phyloP scores from a whole-genome alignment of 768 basidiomycete species.

The Suillus discolor region DNA sequence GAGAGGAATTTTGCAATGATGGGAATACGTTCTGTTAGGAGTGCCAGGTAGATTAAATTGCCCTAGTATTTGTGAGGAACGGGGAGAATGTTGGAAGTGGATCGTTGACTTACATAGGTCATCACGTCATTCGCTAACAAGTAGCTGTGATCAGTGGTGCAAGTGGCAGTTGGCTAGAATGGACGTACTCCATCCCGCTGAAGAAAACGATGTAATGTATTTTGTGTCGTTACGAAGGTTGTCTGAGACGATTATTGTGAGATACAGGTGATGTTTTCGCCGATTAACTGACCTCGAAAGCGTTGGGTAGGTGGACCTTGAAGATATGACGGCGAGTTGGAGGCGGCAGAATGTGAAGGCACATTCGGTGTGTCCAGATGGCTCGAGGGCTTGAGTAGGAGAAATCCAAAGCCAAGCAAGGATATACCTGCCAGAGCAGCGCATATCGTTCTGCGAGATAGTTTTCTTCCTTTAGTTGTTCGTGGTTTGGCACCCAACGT shows the following conservation, averaged over 20 bases:
- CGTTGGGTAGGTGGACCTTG: slow-evolving; percentile 54
- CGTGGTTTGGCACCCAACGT: slow-evolving; percentile 1
- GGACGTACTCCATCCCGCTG: slow-evolving; percentile 73
- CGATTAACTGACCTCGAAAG: slow-evolving; percentile 51
- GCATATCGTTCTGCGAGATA: neutral
- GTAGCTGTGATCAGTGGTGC: slow-evolving; percentile 5
- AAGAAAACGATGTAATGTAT: slow-evolving; percentile 75
- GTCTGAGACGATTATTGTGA: slow-evolving; percentile 39
- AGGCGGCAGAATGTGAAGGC: neutral
- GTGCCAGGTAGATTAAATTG: slow-evolving; percentile 61
- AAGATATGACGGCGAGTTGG: slow-evolving; percentile 18
- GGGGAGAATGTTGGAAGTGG: slow-evolving; percentile 1
- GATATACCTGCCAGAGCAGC: slow-evolving; percentile 30
- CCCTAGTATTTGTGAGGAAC: slow-evolving; percentile 41
- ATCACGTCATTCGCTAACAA: slow-evolving; percentile 73
- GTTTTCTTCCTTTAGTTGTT: neutral
- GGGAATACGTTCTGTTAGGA: slow-evolving; percentile 61
- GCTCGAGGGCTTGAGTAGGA: slow-evolving; percentile 3
- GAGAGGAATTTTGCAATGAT: slow-evolving; percentile 61
- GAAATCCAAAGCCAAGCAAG: slow-evolving; percentile 21
- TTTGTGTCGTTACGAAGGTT: slow-evolving; percentile 61
- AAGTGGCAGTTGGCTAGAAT: neutral
- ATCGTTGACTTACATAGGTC: slow-evolving; percentile 54
- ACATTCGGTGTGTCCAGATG: neutral
- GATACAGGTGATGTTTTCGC: neutral